Evolutionary conservation across 441 rosid genomes (phyloP), one percentile per base, ranked within the genome.

Genomic region (Gossypium davidsonii): DNA sequence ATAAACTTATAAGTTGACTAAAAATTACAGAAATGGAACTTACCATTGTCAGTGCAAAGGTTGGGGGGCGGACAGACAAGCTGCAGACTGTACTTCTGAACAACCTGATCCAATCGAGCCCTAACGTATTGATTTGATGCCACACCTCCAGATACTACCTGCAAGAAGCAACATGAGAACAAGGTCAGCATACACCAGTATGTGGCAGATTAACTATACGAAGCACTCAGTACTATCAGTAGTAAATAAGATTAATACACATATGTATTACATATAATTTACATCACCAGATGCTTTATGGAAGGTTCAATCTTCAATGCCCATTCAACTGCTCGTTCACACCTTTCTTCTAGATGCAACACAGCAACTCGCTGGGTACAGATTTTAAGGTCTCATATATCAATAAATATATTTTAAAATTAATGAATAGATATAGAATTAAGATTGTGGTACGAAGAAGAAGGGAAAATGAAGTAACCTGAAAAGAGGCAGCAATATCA

Each of bases 81-180:
- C 78, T 82, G 88, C 72, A 92, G 82, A 81, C 79, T 76, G 71
- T 89, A 91, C 79, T 82, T 91, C 84, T 80, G 81, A 46, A 81
- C 94, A 76, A 91, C 85, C 69, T 73, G 78, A 77, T 88, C 79
- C 58, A 94, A 92, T 73, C 73, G 89, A 73, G 81, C 49, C 69
- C 97, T 86, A 20, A 92, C 94, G 77, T 83, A 87, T 61, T 83
- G 81, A 79, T 94, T 94, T 9, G 98, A 94, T 56, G 98, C 99
- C 80, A 94, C 99, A 52, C 97, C 98, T 80, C 99, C 98, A 5
- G 97, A 89, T 65, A 94, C 91, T 57, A 91, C 96, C 99, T 94
- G 84, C 62, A 83, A 25, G 49, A 76, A 15, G 58, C 42, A 63
- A 66, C 66, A 63, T 2, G 23, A 23, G 48, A 65, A 25, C 55